Percentiles rank a stretch among this genome's conserved stretches.
These are phyloP conservation scores for Pichia ethanolica DNA, from an alignment of 805 yeast genomes.

Conservation along the genomic window DNA sequence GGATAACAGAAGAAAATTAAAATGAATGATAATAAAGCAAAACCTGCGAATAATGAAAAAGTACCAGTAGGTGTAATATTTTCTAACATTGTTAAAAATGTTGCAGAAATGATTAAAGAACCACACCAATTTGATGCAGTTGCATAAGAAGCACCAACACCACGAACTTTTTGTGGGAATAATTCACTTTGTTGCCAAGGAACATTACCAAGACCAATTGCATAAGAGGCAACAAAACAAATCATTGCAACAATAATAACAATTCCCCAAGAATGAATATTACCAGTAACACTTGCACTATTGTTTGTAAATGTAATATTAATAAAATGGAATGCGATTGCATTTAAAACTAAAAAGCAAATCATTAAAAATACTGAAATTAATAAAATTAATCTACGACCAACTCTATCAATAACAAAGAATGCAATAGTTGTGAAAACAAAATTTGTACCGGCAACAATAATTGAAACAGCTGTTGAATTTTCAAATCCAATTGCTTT, in stretches of 20 bases:
- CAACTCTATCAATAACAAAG: constrained; percentile 77
- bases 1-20: constrained; percentile 84
- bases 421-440: constrained; percentile 82
- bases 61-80: constrained; percentile 94
- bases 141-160: constrained; percentile 84
- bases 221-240: constrained; percentile 80
- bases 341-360: constrained; percentile 64
- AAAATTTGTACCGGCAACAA: constrained; percentile 92
- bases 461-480: constrained; percentile 90
- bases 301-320: constrained; percentile 51
- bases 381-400: constrained; percentile 76
- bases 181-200: constrained; percentile 98
- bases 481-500: constrained; percentile 82
- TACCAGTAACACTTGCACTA: constrained; percentile 35
- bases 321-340: constrained; percentile 86
- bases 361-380: constrained; percentile 85
- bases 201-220: constrained; percentile 92
- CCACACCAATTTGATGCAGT: constrained; percentile 96
- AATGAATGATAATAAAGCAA: constrained; percentile 63
- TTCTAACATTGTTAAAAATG: constrained; percentile 90
- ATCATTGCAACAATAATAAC: constrained; percentile 83
- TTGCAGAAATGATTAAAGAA: constrained; percentile 80
- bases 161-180: constrained; percentile 90
- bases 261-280: constrained; percentile 78
- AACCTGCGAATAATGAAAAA: constrained; percentile 80